Conservation (phyloP, 1,284 basidiomycete species). For the Flammula alnicola region DNA sequence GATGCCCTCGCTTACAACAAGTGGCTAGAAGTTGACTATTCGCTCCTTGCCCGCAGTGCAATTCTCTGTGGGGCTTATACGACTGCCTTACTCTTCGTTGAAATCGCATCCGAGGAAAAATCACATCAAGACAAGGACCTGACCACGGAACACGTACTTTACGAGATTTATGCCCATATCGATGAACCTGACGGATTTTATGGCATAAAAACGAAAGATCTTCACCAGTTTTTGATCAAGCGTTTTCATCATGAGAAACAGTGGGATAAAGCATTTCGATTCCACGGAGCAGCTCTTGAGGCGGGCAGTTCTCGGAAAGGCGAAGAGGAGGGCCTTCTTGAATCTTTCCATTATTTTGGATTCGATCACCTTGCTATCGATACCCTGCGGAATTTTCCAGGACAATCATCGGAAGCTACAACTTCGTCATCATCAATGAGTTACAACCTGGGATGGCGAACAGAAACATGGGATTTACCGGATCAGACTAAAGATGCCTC, state of each 20-base stretch:
- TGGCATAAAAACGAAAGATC: slow-evolving; percentile 81
- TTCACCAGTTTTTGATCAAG: slow-evolving; percentile 78
- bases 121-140: slow-evolving; percentile 30
- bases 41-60: slow-evolving; percentile 76
- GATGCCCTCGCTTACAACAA: slow-evolving; percentile 73
- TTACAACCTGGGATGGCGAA: slow-evolving; percentile 88
- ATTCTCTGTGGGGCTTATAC: slow-evolving; percentile 84
- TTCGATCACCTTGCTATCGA: slow-evolving; percentile 82
- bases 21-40: slow-evolving; percentile 85
- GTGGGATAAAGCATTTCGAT: slow-evolving; percentile 89
- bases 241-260: slow-evolving; percentile 92
- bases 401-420: slow-evolving; percentile 33
- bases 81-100: slow-evolving; percentile 89
- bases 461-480: slow-evolving; percentile 92
- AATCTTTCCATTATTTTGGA: slow-evolving; percentile 86
- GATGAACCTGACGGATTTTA: slow-evolving; percentile 99
- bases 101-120: slow-evolving; percentile 71
- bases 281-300: slow-evolving; percentile 87
- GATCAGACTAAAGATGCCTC: slow-evolving; percentile 52
- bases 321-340: slow-evolving; percentile 63
- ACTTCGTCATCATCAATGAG: slow-evolving; percentile 55
- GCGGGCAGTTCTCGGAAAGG: slow-evolving; percentile 45
- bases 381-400: slow-evolving; percentile 51
- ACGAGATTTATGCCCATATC: slow-evolving; percentile 92
- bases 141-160: slow-evolving; percentile 70